These are phyloP conservation scores for Chaetomium sp. DNA, from an alignment of 2,329 filamentous ascomycete species.

Conservation along the genomic window DNA sequence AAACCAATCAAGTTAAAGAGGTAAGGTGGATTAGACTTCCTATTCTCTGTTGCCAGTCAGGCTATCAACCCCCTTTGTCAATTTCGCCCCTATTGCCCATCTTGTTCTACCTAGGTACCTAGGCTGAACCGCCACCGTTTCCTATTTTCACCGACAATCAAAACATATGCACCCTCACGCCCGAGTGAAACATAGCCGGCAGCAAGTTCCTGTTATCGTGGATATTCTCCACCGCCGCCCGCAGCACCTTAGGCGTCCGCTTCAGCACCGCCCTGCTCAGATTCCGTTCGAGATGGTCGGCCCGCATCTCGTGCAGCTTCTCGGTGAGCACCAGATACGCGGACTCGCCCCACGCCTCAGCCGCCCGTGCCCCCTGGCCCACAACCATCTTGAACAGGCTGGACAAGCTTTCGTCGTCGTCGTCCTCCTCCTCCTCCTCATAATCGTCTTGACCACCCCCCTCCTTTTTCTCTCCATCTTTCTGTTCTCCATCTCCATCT, in stretches of 20 bases:
- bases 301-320: conserved; percentile 25
- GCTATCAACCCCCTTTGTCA: too few relatives aligned
- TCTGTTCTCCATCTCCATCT: background rate
- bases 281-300: conserved; percentile 23
- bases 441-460: conserved; percentile 3
- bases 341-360: conserved; percentile 19
- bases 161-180: conserved; percentile 29
- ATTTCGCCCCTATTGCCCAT: too few relatives aligned
- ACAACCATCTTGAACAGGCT: conserved; percentile 11
- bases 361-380: conserved; percentile 17
- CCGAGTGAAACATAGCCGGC: conserved; percentile 29
- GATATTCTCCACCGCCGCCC: conserved; percentile 28
- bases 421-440: background rate
- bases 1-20: too few relatives aligned
- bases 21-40: too few relatives aligned
- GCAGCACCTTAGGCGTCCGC: conserved; percentile 25
- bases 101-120: too few relatives aligned
- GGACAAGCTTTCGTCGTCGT: too few relatives aligned
- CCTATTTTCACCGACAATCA: too few relatives aligned
- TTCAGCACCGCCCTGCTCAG: conserved; percentile 27
- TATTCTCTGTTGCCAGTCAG: too few relatives aligned
- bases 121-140: too few relatives aligned
- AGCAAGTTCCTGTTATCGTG: conserved; percentile 29
- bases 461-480: background rate
- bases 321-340: conserved; percentile 19